phyloP scores from a whole-genome alignment of 164 flowering plant genomes.

The Stephania cephalantha region DNA sequence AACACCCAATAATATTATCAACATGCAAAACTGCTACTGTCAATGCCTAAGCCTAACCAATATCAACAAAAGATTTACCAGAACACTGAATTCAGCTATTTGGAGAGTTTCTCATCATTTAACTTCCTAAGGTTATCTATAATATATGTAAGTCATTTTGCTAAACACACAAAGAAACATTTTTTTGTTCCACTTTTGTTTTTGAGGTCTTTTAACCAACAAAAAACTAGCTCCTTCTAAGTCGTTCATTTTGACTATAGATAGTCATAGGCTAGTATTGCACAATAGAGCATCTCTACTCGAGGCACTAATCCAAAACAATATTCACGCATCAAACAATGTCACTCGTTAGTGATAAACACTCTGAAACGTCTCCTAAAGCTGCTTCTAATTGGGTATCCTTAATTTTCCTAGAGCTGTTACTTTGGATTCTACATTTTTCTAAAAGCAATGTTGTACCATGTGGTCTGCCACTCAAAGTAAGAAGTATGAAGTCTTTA shows the following conservation, averaged over 20 bases:
- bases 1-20: no score
- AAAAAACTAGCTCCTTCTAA: no score
- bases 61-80: no score
- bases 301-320: not conserved
- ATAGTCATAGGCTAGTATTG: not conserved
- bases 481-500: no score
- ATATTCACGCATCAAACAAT: not conserved
- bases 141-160: not conserved
- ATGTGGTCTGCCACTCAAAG: no score
- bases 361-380: not conserved
- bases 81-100: not conserved
- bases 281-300: not conserved
- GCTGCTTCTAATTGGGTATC: not conserved
- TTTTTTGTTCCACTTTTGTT: not conserved
- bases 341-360: not conserved
- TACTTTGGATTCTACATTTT: no score
- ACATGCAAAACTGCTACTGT: no score
- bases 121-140: not conserved
- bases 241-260: no score
- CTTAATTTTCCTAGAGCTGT: no score
- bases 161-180: not conserved
- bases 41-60: not conserved
- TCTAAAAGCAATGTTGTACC: no score
- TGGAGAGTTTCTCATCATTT: not conserved
- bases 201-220: no score